Evolutionary conservation across 2,329 filamentous ascomycete genomes (phyloP).

Genomic region (Cladosporium colombiae): DNA sequence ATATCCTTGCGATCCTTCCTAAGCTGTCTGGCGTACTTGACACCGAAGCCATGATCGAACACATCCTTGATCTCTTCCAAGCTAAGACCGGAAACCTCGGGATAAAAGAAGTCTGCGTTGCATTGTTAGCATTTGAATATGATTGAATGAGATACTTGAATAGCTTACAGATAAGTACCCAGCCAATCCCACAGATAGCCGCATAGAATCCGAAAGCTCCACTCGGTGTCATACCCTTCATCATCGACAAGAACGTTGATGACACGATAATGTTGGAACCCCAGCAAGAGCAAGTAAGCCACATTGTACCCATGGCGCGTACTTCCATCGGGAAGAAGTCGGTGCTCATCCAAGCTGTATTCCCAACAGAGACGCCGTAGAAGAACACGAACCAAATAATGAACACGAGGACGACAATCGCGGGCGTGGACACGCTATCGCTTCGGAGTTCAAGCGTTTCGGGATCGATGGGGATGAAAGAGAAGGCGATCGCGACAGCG

Average conservation of each 20-base stretch:
- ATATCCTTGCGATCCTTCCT: constrained; percentile 39
- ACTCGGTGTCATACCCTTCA: constrained; percentile 40
- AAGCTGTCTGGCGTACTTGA: constrained; percentile 36
- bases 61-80: constrained; percentile 40
- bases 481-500: constrained; percentile 72
- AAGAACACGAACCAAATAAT: constrained; percentile 42
- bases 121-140: constrained; percentile 16
- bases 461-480: constrained; percentile 56
- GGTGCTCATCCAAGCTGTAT: constrained; percentile 41
- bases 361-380: constrained; percentile 36
- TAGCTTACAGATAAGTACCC: constrained; percentile 35
- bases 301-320: constrained; percentile 42
- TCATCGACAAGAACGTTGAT: constrained; percentile 43
- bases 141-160: neutral
- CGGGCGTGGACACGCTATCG: constrained; percentile 37
- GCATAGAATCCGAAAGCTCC: constrained; percentile 46
- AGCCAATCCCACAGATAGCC: constrained; percentile 43
- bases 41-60: constrained; percentile 40
- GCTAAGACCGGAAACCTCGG: constrained; percentile 43
- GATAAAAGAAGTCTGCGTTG: constrained; percentile 36
- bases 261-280: constrained; percentile 35
- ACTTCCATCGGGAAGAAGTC: constrained; percentile 42
- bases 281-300: constrained; percentile 38
- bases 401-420: constrained; percentile 39
- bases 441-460: constrained; percentile 37